These are phyloP conservation scores for Prillingera fragicola DNA, from an alignment of 1,284 basidiomycete genomes.

Conservation along the genomic window DNA sequence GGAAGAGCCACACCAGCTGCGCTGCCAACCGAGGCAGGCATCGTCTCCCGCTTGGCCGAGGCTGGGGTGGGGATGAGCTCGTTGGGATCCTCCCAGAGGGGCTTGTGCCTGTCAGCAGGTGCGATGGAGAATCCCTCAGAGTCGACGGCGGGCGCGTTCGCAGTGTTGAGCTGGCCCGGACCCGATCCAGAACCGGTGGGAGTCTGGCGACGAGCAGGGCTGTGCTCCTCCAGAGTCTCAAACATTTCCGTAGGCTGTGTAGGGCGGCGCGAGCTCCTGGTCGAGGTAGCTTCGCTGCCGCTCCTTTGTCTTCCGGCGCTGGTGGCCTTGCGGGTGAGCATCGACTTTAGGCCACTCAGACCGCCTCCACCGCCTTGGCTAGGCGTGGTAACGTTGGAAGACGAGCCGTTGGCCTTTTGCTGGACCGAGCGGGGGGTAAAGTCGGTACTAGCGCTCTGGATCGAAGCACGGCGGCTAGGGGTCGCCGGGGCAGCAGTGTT, in stretches of 20 bases:
- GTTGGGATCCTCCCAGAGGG: slow-evolving; percentile 49
- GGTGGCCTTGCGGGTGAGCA: slow-evolving; percentile 43
- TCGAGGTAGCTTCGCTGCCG: slow-evolving; percentile 22
- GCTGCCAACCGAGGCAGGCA: slow-evolving; percentile 3
- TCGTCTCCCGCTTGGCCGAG: slow-evolving; percentile 1
- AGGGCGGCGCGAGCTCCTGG: slow-evolving; percentile 21
- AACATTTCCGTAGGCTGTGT: slow-evolving; percentile 1
- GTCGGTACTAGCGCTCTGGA: slow-evolving; percentile 18
- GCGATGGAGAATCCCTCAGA: slow-evolving; percentile 53
- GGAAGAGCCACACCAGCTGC: slow-evolving; percentile 14
- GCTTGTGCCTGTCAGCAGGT: slow-evolving; percentile 50
- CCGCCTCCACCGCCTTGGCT: slow-evolving; percentile 19
- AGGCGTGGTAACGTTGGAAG: slow-evolving; percentile 11
- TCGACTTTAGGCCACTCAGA: slow-evolving; percentile 46
- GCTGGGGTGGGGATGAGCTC: slow-evolving; percentile 22
- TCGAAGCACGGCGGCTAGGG: slow-evolving; percentile 8
- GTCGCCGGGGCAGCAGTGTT: neutral
- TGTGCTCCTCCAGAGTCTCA: neutral
- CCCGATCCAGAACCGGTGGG: too few relatives aligned
- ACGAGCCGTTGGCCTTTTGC: slow-evolving; percentile 26
- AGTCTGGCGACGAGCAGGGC: neutral
- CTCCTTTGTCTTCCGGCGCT: slow-evolving; percentile 24
- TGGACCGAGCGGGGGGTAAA: slow-evolving; percentile 25
- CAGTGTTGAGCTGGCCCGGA: neutral
- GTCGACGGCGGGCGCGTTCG: slow-evolving; percentile 42